Conservation (phyloP, 2,329 filamentous ascomycete species). For the Leptographium galeiforme region DNA sequence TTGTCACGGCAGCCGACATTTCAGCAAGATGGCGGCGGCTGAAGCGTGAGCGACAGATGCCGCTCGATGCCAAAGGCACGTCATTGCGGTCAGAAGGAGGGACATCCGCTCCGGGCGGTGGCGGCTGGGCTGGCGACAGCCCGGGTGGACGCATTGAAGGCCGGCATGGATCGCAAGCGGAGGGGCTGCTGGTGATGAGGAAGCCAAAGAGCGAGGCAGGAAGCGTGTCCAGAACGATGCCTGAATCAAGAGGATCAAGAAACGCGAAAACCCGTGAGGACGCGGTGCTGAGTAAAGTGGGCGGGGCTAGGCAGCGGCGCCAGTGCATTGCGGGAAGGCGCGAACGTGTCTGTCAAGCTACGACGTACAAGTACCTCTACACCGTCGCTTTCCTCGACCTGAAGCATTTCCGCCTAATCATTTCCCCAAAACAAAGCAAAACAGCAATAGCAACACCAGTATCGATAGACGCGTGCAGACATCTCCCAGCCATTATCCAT, state of each 20-base stretch:
- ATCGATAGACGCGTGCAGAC: too few relatives aligned
- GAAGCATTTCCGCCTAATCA: too few relatives aligned
- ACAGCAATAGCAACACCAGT: too few relatives aligned
- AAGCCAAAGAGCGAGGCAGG: background rate
- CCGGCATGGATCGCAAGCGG: background rate
- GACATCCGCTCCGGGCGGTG: background rate
- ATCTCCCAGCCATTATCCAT: too few relatives aligned
- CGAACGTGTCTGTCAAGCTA: too few relatives aligned
- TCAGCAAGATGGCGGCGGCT: conserved; percentile 74
- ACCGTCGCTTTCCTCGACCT: too few relatives aligned
- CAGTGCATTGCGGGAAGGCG: too few relatives aligned
- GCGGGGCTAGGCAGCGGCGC: background rate
- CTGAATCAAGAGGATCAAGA: background rate
- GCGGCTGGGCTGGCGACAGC: background rate
- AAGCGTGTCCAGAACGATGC: background rate
- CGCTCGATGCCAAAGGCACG: background rate
- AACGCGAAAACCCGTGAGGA: background rate
- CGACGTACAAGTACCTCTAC: too few relatives aligned
- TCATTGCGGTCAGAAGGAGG: background rate
- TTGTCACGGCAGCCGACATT: conserved; percentile 55
- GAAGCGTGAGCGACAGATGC: conserved; percentile 50
- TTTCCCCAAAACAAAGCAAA: too few relatives aligned
- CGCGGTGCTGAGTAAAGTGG: background rate
- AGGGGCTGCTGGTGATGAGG: background rate
- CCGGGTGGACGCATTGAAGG: background rate